phyloP scores from a whole-genome alignment of 345 rosid genomes.

The Salix purpurea region DNA sequence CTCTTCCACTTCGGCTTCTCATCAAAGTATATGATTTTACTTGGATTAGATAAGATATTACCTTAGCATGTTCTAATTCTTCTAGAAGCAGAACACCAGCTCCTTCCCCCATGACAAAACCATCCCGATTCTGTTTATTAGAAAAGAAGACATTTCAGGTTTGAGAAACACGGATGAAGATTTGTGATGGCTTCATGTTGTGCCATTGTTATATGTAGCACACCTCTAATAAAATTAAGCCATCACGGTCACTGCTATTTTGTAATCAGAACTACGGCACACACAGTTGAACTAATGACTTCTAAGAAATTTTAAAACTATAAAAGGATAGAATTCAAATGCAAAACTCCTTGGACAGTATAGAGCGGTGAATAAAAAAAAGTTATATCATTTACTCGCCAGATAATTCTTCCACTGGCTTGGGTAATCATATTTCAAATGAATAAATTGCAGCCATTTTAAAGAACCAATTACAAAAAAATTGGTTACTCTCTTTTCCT shows the following conservation, averaged over 20 bases:
- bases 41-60: conserved; percentile 19
- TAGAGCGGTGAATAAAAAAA: background rate
- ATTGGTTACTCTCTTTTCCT: background rate
- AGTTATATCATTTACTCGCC: background rate
- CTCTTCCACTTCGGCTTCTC: background rate
- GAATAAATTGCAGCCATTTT: background rate
- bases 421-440: background rate
- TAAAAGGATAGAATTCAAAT: background rate
- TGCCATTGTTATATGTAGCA: background rate
- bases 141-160: conserved; percentile 5
- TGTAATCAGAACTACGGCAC: conserved; percentile 2
- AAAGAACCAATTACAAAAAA: background rate
- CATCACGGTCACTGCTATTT: background rate
- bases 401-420: background rate
- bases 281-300: background rate
- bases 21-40: background rate
- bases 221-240: background rate
- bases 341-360: background rate
- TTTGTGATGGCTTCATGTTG: background rate
- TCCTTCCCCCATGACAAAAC: conserved; percentile 98
- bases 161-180: background rate
- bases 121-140: conserved; percentile 75
- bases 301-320: background rate
- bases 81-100: conserved; percentile 94
- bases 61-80: conserved; percentile 97